A percentile compares a stretch with the other conserved stretches of the same genome.
phyloP scores from a whole-genome alignment of 768 basidiomycete species.

The Psilocybe subaeruginosa region DNA sequence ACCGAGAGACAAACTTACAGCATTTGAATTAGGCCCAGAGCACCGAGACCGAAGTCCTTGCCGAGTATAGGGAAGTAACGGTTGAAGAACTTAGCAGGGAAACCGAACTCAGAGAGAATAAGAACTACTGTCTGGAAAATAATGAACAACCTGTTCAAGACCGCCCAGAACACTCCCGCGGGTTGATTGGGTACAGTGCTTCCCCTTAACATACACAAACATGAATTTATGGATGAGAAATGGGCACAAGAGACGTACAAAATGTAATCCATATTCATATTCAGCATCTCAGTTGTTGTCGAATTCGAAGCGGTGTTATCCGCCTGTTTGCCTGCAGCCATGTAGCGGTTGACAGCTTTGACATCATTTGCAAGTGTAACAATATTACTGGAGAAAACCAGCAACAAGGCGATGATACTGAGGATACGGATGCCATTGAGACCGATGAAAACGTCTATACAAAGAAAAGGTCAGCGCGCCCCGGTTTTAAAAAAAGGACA shows the following conservation, averaged over 20 bases:
- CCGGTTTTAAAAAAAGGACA: not conserved
- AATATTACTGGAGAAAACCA: slow-evolving; percentile 82
- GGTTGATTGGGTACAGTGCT: slow-evolving; percentile 92
- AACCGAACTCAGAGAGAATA: slow-evolving; percentile 81
- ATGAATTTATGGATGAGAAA: slow-evolving; percentile 1
- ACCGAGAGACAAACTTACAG: slow-evolving; percentile 50
- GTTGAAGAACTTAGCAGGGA: slow-evolving; percentile 79
- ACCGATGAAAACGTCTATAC: slow-evolving; percentile 64
- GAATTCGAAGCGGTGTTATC: slow-evolving; percentile 26
- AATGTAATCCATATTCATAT: slow-evolving; percentile 74
- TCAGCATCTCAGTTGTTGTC: slow-evolving; percentile 27
- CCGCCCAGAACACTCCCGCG: slow-evolving; percentile 90
- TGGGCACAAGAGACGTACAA: slow-evolving; percentile 45
- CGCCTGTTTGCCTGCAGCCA: slow-evolving; percentile 38
- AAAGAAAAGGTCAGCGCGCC: not conserved
- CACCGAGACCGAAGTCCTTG: slow-evolving; percentile 80
- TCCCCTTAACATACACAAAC: slow-evolving; percentile 37
- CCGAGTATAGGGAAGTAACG: slow-evolving; percentile 89
- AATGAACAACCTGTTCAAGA: slow-evolving; percentile 86
- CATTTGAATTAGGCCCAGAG: slow-evolving; percentile 86
- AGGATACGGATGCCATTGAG: slow-evolving; percentile 80
- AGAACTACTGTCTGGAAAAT: slow-evolving; percentile 83
- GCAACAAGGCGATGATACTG: slow-evolving; percentile 76
- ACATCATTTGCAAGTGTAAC: slow-evolving; percentile 75
- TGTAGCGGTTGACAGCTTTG: slow-evolving; percentile 71